A percentile compares a stretch with the other conserved stretches of the same genome.
Conservation (phyloP, 768 basidiomycete genomes). For the Cystobasidium ongulense region DNA sequence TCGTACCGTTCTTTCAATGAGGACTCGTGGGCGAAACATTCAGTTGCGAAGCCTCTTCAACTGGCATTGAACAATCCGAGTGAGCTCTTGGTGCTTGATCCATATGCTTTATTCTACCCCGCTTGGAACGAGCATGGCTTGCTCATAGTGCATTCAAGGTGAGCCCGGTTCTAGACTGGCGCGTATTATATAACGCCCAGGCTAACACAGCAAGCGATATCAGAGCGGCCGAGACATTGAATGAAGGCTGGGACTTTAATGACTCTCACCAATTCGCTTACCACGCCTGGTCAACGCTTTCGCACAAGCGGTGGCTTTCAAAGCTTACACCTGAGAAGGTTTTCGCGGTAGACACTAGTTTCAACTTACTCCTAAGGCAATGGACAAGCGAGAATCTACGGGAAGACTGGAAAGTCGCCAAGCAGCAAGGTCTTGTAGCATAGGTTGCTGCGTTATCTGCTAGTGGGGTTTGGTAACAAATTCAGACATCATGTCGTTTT, state of each 20-base stretch:
- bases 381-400: background rate
- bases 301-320: conserved; percentile 37
- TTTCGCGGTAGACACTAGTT: conserved; percentile 43
- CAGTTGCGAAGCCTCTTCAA: conserved; percentile 4
- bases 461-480: too few relatives aligned
- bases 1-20: conserved; percentile 36
- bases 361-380: conserved; percentile 12
- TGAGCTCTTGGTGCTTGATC: conserved; percentile 45
- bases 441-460: background rate
- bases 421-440: background rate
- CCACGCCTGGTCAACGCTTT: conserved; percentile 45
- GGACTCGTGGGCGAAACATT: conserved; percentile 31
- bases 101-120: conserved; percentile 46
- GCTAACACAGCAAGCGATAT: too few relatives aligned
- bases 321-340: conserved; percentile 41
- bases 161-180: too few relatives aligned
- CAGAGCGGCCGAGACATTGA: conserved; percentile 28
- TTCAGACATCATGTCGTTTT: too few relatives aligned
- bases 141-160: conserved; percentile 41
- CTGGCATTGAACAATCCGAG: conserved; percentile 44
- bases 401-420: conserved; percentile 14
- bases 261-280: conserved; percentile 43
- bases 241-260: conserved; percentile 41
- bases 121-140: conserved; percentile 43
- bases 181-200: too few relatives aligned